Conservation (phyloP, 306 rosid genomes). For the Quercus gilva region DNA sequence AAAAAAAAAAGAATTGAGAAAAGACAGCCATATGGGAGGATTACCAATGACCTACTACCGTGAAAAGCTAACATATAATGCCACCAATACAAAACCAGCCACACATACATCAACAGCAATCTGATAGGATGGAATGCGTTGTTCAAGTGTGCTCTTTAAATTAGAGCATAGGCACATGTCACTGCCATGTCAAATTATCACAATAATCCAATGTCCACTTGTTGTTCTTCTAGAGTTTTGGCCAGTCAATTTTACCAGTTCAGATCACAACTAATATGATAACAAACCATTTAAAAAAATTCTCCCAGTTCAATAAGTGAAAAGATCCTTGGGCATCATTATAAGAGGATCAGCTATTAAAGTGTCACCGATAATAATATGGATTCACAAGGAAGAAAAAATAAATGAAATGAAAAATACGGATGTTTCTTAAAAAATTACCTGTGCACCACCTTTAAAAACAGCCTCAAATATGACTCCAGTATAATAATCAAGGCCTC, state of each 20-base stretch:
- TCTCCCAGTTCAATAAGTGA: neutral
- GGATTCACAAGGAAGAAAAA: neutral
- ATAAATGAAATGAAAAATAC: neutral
- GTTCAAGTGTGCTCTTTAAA: neutral
- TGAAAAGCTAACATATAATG: neutral
- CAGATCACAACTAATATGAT: neutral
- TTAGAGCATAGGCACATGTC: neutral
- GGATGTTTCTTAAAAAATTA: slow-evolving; percentile 21
- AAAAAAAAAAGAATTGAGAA: neutral
- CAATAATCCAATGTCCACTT: neutral
- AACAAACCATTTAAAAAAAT: neutral
- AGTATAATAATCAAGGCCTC: slow-evolving; percentile 96
- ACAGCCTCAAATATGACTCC: slow-evolving; percentile 95
- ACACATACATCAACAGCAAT: neutral
- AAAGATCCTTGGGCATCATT: neutral
- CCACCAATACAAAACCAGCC: neutral
- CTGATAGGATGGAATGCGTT: neutral
- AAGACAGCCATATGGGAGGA: neutral
- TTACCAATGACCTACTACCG: neutral
- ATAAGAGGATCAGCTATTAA: neutral
- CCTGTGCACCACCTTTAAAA: slow-evolving; percentile 86
- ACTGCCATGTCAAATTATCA: neutral
- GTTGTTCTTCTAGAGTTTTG: neutral
- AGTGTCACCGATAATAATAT: neutral
- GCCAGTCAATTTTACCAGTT: neutral